Base-by-base conservation (phyloP, 2,329 filamentous ascomycete genomes). In the Pestalotiopsis sp. region DNA sequence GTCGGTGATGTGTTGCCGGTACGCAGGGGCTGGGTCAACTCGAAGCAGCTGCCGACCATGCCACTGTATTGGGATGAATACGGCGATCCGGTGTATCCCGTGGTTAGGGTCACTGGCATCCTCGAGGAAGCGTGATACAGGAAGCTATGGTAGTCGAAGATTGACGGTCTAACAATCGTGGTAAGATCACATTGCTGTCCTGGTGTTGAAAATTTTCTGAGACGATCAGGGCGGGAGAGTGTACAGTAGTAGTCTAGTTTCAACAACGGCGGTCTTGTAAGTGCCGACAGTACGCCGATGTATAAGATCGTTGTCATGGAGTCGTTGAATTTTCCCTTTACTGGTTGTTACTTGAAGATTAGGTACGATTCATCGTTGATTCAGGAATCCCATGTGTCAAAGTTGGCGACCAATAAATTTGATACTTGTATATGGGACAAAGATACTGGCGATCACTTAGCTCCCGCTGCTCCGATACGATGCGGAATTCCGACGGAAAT, bases 101-200 rank as follows among this genome's bases (percentile, higher is more conserved):
- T 71, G 5, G 9, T 66, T 3, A 69, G 68, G 27, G 36, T 69
- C 5, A 58, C 17, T 23, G 64, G 64, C 20, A 45, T 64, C 27
- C 61, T 52, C 12, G 61, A 64, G 61, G 59, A 62, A 12, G 59
- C 27, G 14, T 36, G 20, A 62, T 23, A 6, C 9, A 27, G 17
- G 59, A n/a, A n/a, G 59, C 59, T 62, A 11, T 9, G 3, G 20
- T 36, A 12, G 31, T 38, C 12, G 14, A 27, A 11, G 31, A 3
- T 5, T 11, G 14, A 3, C 12, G n/a, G 27, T 14, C 17, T 9
- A n/a, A n/a, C 45, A 9, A 52, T 59, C 71, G 7, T 76, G 76
- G 3, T 75, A 77, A 67, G 79, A 80, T 3, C n/a, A 14, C 5
- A 20, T n/a, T 57, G 56, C 2, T 69, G 68, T 25, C 64, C 64